Conservation (phyloP, 2,329 filamentous ascomycete species). For the Pseudogymnoascus sp. region DNA sequence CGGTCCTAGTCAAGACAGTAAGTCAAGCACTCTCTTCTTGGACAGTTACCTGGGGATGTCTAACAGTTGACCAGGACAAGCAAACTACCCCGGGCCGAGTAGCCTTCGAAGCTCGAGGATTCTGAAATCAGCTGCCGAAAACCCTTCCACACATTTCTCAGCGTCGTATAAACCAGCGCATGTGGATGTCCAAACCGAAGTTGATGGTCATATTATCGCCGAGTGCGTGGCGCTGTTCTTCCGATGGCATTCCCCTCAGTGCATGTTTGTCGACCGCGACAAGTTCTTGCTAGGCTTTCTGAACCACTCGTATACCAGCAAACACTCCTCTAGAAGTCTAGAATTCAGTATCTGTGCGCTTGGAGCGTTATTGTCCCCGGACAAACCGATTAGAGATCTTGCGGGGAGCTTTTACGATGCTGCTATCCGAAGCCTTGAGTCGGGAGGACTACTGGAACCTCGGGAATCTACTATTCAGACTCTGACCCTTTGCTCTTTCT, state of each 20-base stretch:
- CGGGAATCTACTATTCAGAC: slow-evolving; percentile 14
- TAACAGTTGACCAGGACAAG: not conserved
- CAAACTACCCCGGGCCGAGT: not conserved
- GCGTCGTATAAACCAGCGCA: not conserved
- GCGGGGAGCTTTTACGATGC: slow-evolving; percentile 10
- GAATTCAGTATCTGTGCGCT: slow-evolving; percentile 15
- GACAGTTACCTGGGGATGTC: too few relatives aligned
- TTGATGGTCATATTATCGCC: slow-evolving; percentile 10
- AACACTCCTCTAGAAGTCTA: slow-evolving; percentile 13
- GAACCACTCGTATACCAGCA: not conserved
- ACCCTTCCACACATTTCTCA: not conserved
- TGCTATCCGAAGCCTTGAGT: slow-evolving; percentile 10
- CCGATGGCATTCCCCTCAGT: slow-evolving; percentile 16
- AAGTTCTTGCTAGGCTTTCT: slow-evolving; percentile 16
- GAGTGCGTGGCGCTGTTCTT: slow-evolving; percentile 18
- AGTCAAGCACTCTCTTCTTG: not conserved
- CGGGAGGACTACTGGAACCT: slow-evolving; percentile 10
- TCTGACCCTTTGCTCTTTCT: slow-evolving; percentile 15
- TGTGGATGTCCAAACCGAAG: not conserved
- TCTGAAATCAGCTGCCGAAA: not conserved
- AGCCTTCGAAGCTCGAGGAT: not conserved
- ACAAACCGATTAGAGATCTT: slow-evolving; percentile 6
- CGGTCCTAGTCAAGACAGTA: not conserved
- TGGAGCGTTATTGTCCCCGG: slow-evolving; percentile 16
- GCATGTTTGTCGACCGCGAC: slow-evolving; percentile 19